These are phyloP conservation scores for Basidiobolus heterosporus DNA, from an alignment of 371 early-diverging fungal species.

Conservation along the genomic window DNA sequence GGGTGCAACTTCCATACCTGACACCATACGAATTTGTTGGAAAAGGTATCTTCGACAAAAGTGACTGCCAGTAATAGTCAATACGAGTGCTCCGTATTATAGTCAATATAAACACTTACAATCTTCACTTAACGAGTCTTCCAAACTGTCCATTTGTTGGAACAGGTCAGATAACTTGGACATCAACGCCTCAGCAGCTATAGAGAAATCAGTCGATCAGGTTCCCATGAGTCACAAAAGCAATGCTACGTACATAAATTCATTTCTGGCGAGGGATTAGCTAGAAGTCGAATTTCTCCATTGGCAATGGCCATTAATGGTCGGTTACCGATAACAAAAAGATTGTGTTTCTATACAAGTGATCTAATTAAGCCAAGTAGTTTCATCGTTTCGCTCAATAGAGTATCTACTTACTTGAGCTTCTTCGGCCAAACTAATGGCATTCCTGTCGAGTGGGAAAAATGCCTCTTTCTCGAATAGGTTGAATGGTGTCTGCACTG, in stretches of 20 bases:
- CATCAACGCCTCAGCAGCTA: too few relatives aligned
- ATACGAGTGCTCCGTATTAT: too few relatives aligned
- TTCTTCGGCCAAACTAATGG: conserved; percentile 25
- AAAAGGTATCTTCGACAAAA: conserved; percentile 22
- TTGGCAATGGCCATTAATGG: conserved; percentile 53
- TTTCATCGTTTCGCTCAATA: neutral
- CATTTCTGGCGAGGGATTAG: conserved; percentile 9
- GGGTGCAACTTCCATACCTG: too few relatives aligned
- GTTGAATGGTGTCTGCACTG: conserved; percentile 54
- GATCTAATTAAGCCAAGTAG: neutral
- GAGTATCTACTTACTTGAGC: conserved; percentile 19
- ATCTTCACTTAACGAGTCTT: too few relatives aligned
- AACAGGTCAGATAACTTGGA: too few relatives aligned
- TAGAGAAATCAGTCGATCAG: too few relatives aligned
- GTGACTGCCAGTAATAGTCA: too few relatives aligned
- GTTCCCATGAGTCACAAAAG: too few relatives aligned
- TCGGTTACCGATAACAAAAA: conserved; percentile 52
- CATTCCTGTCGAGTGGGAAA: conserved; percentile 13
- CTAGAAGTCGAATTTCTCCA: conserved; percentile 41
- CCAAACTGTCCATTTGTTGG: too few relatives aligned
- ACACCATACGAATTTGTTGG: conserved; percentile 53
- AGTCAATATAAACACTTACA: too few relatives aligned
- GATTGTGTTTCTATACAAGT: conserved; percentile 18
- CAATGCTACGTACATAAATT: neutral
- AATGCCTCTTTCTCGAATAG: conserved; percentile 53